Percentiles rank a stretch among this genome's conserved stretches.
These are phyloP conservation scores for Alternaria tenuissima DNA, from an alignment of 2,329 filamentous ascomycete species.

Conservation along the genomic window DNA sequence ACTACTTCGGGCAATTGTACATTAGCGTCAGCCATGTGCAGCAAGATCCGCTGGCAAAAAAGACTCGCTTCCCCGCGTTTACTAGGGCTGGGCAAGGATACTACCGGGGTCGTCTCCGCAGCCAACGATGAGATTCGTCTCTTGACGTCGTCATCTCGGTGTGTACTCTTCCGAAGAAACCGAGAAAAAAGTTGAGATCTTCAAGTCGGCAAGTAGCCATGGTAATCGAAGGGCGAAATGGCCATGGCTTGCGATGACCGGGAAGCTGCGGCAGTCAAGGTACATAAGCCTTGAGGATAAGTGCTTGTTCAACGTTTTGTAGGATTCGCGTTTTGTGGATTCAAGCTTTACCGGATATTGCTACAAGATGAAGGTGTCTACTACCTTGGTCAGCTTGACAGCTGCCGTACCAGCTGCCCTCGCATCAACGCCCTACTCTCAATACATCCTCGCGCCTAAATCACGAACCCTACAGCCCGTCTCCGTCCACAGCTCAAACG, in stretches of 20 bases:
- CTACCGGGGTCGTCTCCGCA: neutral
- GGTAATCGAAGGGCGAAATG: neutral
- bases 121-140: neutral
- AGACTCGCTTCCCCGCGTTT: slow-evolving; percentile 20
- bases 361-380: neutral
- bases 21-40: slow-evolving; percentile 7
- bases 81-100: neutral
- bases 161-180: slow-evolving; percentile 7
- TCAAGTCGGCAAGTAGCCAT: neutral
- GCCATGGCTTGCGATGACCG: neutral
- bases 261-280: neutral
- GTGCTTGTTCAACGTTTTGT: neutral
- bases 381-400: neutral
- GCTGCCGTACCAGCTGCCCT: neutral
- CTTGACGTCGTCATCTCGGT: slow-evolving; percentile 21
- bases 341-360: neutral
- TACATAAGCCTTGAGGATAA: neutral
- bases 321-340: neutral
- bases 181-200: neutral
- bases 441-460: slow-evolving; percentile 54
- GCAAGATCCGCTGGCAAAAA: neutral
- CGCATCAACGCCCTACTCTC: slow-evolving; percentile 40
- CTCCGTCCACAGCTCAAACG: slow-evolving; percentile 52
- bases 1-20: neutral
- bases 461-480: slow-evolving; percentile 43